Evolutionary conservation across 768 basidiomycete genomes (phyloP), one percentile per base, ranked within the genome.

Genomic region (Filobasidium floriforme): DNA sequence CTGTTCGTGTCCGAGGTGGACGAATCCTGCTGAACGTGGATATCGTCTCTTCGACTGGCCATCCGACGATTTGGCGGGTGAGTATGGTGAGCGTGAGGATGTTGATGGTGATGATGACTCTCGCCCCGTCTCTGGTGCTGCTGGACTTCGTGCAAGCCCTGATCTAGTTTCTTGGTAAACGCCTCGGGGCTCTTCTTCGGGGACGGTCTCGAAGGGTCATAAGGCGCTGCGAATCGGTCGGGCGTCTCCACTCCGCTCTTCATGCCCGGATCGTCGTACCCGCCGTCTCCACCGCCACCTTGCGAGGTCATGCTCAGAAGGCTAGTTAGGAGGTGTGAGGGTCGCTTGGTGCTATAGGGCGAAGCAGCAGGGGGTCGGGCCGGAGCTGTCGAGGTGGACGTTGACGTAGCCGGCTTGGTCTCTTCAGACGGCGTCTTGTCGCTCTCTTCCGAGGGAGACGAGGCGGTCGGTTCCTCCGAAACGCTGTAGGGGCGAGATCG

Each of bases 241-340:
- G 80, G 79, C 11, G 79, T 75, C 37, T 77, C 74, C 40, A 80
- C 73, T 14, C 75, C 80, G 3, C 71, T 76, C 67, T 68, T 72
- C 55, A 71, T 70, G 7, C 63, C 37, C 77, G 37, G 24, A 37
- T 61, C 19, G 37, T 55, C 54, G 63, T 55, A 44, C 55, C 40
- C 19, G 55, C 15, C 22, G 40, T 37, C 40, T 28, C n/a, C 49
- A 0, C 18, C 14, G 46, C n/a, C n/a, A n/a, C 29, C 18, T 41
- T 43, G 19, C 41, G 49, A 22, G 43, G 41, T 41, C 46, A 59
- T 46, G 22, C 52, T 19, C 71, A 63, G 29, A 55, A 37, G 57
- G 41, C 57, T 61, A 51, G 32, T 37, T 3, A 26, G 37, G 19
- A 40, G 63, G 24, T 44, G 71, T 44, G 59, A 66, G 15, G 63